A percentile compares a stretch with the other conserved stretches of the same genome.
These are phyloP conservation scores for Vigna unguiculata DNA, from an alignment of 306 rosid genomes.

Conservation along the genomic window DNA sequence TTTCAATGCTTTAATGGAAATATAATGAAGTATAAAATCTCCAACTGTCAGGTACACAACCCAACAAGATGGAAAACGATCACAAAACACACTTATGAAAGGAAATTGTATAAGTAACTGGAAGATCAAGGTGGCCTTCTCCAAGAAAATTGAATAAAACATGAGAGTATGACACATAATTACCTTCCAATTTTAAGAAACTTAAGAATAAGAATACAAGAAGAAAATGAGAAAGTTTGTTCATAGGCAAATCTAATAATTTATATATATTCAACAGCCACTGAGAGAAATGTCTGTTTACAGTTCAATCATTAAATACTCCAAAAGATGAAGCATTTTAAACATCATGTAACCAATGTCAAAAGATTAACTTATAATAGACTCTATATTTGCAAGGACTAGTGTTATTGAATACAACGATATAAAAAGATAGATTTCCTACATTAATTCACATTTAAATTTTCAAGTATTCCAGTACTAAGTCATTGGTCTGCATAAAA, in stretches of 20 bases:
- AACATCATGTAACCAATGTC: background rate
- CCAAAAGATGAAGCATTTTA: background rate
- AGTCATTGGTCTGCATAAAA: constrained; percentile 7
- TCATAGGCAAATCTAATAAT: background rate
- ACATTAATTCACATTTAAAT: background rate
- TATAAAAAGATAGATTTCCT: constrained; percentile 10
- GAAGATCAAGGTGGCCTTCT: constrained; percentile 1
- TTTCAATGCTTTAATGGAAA: constrained; percentile 9
- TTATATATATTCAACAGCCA: background rate
- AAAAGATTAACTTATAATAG: constrained; percentile 8
- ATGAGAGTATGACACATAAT: background rate
- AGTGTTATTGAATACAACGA: constrained; percentile 21
- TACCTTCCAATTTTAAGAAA: background rate
- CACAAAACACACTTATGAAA: background rate
- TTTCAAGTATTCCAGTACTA: background rate
- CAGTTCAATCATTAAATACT: constrained; percentile 18
- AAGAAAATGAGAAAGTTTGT: constrained; percentile 1
- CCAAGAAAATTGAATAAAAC: background rate
- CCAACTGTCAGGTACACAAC: constrained; percentile 12
- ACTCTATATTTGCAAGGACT: background rate
- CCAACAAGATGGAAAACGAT: constrained; percentile 2
- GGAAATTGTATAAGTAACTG: constrained; percentile 13
- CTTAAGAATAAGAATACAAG: too few relatives aligned
- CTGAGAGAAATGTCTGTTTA: too few relatives aligned
- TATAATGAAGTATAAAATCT: constrained; percentile 14